Conservation (phyloP, 352 stramenopile genomes). For the Thalassiosira livingstoniorum region DNA sequence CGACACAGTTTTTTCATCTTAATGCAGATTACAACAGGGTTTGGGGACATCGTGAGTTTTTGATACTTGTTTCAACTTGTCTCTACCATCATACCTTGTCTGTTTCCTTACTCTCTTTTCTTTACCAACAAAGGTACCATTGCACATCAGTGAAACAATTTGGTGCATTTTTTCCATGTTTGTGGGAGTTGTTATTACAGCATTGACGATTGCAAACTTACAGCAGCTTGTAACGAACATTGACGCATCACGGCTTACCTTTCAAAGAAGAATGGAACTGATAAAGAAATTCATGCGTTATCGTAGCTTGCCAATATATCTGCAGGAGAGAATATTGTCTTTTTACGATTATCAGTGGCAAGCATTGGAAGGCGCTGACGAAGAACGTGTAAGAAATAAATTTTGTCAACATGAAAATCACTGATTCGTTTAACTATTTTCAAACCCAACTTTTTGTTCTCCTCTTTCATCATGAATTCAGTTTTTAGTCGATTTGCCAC, state of each 20-base stretch:
- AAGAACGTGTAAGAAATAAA: slow-evolving; percentile 30
- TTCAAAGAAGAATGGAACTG: slow-evolving; percentile 67
- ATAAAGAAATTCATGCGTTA: slow-evolving; percentile 72
- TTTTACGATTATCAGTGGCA: slow-evolving; percentile 72
- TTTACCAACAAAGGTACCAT: slow-evolving; percentile 25
- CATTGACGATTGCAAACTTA: slow-evolving; percentile 68
- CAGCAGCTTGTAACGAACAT: slow-evolving; percentile 63
- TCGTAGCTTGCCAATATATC: slow-evolving; percentile 45
- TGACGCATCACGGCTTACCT: slow-evolving; percentile 59
- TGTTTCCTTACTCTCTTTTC: not conserved
- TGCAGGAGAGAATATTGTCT: slow-evolving; percentile 57
- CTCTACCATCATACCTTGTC: not conserved
- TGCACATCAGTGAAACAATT: slow-evolving; percentile 63
- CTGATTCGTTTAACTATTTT: slow-evolving; percentile 12
- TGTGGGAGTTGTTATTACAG: slow-evolving; percentile 70
- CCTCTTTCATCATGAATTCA: not conserved
- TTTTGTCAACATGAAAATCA: not conserved
- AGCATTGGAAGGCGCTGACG: slow-evolving; percentile 57
- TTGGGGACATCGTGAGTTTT: slow-evolving; percentile 68
- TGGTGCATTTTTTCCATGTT: slow-evolving; percentile 76
- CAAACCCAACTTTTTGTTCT: not conserved
- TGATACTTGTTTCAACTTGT: not conserved
- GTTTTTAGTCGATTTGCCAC: slow-evolving; percentile 67
- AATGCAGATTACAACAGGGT: slow-evolving; percentile 68
- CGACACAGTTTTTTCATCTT: too few species aligned